Percentiles rank a stretch among this genome's conserved stretches.
Conservation (phyloP, 2,329 filamentous ascomycete genomes). For the Sporothrix pseudoabietina region DNA sequence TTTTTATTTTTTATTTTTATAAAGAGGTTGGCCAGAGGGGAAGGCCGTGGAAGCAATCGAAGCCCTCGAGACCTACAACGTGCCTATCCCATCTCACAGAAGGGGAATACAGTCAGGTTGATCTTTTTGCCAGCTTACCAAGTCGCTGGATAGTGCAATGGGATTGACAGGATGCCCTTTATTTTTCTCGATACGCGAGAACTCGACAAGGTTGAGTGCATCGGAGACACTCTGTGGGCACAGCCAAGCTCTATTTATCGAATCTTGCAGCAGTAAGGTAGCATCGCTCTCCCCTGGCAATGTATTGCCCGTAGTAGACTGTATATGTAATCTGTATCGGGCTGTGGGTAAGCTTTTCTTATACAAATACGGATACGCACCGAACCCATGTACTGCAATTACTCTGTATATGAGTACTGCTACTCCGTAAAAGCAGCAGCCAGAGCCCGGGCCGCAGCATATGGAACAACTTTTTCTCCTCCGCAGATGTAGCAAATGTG, state of each 20-base stretch:
- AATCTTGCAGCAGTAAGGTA: not conserved
- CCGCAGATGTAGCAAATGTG: no score
- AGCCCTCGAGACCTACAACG: not conserved
- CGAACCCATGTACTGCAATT: no score
- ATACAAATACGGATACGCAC: not conserved
- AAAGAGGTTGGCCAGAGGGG: not conserved
- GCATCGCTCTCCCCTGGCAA: not conserved
- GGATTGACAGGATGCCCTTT: not conserved
- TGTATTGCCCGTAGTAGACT: not conserved
- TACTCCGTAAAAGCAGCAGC: not conserved
- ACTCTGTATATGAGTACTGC: not conserved
- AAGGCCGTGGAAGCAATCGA: not conserved
- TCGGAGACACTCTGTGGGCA: not conserved
- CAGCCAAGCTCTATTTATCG: not conserved
- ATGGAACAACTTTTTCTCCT: not conserved
- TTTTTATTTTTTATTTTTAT: no score
- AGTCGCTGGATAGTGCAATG: not conserved
- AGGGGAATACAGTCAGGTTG: not conserved
- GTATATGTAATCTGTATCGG: constrained; percentile 17
- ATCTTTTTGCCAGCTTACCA: not conserved
- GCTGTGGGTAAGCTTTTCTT: not conserved
- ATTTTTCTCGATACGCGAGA: constrained; percentile 12
- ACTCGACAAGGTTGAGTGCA: constrained; percentile 3
- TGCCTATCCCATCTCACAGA: not conserved
- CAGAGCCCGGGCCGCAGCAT: not conserved